Evolutionary conservation across 805 yeast species (phyloP), one percentile per base, ranked within the genome.

Genomic region (Maudiozyma serrabonitensis): DNA sequence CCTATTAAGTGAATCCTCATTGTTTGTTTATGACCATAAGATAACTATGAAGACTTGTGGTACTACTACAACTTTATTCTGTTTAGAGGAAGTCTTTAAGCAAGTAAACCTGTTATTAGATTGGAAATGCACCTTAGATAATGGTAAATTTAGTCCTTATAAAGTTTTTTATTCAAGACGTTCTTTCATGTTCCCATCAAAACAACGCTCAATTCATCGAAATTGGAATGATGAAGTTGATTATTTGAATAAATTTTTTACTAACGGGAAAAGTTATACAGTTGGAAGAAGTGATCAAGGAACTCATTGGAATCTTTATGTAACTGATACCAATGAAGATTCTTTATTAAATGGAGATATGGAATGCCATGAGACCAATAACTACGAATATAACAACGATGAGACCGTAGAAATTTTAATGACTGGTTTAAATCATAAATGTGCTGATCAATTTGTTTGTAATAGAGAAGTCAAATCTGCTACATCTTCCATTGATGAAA

Each of bases 41-140:
- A 59, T 93, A 54, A 81, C 91, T 46, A 74, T 91, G 62, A 91
- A 91, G 67, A 91, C 99, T 5, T 91, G 99, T 66, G 99, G 99
- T 7, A 90, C 97, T 4, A 91, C 98, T 1, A 88, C 96, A 1
- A 84, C 96, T 1, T 74, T 91, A 50, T 77, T 80, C 23, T 91
- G 96, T 56, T 67, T 91, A 26, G 80, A 79, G 26, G 75, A 78
- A 46, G 68, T 91, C 46, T 78, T 86, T 53, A 77, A 78, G 44
- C 60, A 77, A 34, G 75, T 80, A 3, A 57, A 64, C 16, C 52
- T 62, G 5, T 70, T 71, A 49, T 66, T 78, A 41, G 62, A 63
- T 52, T 69, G 80, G 79, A 47, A 71, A 49, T 63, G 73, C 56
- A 52, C 28, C 13, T 9, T 28, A 50, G 21, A 21, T 32, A 56